Evolutionary conservation across 2,329 filamentous ascomycete genomes (phyloP), one percentile per base, ranked within the genome.

Genomic region (Rhynchosporium agropyri): DNA sequence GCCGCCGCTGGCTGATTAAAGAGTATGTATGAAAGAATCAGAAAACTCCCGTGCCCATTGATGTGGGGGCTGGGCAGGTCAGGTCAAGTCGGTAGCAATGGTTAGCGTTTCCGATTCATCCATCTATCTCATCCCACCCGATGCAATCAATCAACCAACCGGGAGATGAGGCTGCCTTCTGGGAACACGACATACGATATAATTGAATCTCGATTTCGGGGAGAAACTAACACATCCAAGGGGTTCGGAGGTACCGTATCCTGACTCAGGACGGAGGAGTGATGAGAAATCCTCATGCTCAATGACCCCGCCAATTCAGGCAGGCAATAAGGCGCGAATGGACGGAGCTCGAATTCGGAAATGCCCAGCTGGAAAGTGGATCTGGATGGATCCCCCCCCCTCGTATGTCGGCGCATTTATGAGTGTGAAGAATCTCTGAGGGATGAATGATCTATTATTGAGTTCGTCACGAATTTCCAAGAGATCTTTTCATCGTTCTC

Each of bases 1-100:
- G 40, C 42, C 46, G 43, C 50, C 28, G 57, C 57, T 59, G 29
- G 57, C 20, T 49, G 57, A 59, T 59, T 59, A 50, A 59, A 54
- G 63, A 49, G 31, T 54, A 31, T 40, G 31, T 38, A 38, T 54
- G 31, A 54, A 33, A 54, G 40, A 1, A 20, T 20, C 20, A 20
- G 20, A 1, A 20, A 20, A 20, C 20, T 20, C 20, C 20, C 20
- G 20, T 20, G 20, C 20, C 20, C 20, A 20, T 20, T 20, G 20
- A 20, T 20, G 20, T 20, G 20, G 20, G 20, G 20, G 20, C 20
- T 20, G 20, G 20, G 12, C 9, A 31, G 29, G 49, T 33, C 12
- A 33, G 31, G 50, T 31, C 31, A 54, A 2, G 40, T 1, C 10
- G 50, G 33, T 7, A 12, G 15, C 15, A 20, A 20, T 20, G 20